Evolutionary conservation across 2,329 filamentous ascomycete genomes (phyloP), one percentile per base, ranked within the genome.

Genomic region (Sarocladium oryzae): DNA sequence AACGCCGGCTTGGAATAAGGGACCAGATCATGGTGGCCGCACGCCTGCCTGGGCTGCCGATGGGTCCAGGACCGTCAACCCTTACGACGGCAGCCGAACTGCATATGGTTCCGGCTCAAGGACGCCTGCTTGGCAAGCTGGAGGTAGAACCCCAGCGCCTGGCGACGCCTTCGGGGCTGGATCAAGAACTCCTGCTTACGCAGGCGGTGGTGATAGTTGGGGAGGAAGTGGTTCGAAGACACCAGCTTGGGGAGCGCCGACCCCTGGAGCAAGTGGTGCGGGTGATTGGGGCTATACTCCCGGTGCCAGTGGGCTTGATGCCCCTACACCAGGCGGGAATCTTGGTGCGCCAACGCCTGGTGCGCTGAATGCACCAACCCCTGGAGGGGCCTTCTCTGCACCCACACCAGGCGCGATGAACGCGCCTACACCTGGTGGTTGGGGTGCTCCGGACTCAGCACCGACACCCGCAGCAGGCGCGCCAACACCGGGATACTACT

Each of bases 51-150:
- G 86, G 84, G 76, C 76, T 18, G 81, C 10, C 26, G 54, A 86
- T 60, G 84, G 84, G 6, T 85, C 81, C 3, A 75, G 82, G 41
- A 85, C 82, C 11, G 79, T 81, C 55, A 85, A 85, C 62, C 84
- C 85, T 1, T 88, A 88, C 59, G 85, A 86, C 58, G 86, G 86
- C 54, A 85, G 72, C 63, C 83, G 84, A 41, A 91, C 89, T 15
- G 82, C 88, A 2, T 95, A 95, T 60, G 89, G 89, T 16, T 77
- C 78, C 20, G 83, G 84, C 26, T 78, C 78, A 45, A 81, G 87
- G 50, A 90, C 86, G 1, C 86, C 86, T 7, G 86, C 85, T 4
- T 91, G 87, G 87, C 84, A 85, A 53, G 86, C 89, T 2, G 87
- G 86, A 50, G 82, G 85, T 51, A 85, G 86, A 65, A 92, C 87